Evolutionary conservation across 2,329 filamentous ascomycete species (phyloP).

Genomic region (Mycosphaerella sp.): DNA sequence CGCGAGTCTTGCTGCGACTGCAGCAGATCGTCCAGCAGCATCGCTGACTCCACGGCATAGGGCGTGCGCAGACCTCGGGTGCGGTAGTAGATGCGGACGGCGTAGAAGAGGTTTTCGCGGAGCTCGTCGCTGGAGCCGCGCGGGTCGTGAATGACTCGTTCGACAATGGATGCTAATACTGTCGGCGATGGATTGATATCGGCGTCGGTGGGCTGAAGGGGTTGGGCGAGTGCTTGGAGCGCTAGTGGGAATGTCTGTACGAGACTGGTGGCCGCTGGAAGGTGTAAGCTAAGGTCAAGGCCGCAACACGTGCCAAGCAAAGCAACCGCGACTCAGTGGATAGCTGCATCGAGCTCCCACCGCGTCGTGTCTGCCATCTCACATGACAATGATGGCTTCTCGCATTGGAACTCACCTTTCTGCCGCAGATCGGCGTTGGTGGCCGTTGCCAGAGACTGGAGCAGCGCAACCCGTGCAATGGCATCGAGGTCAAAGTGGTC

Average conservation of each 20-base stretch:
- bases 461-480: slow-evolving; percentile 78
- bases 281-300: slow-evolving; percentile 15
- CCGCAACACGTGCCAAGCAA: slow-evolving; percentile 6
- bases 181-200: slow-evolving; percentile 61
- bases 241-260: slow-evolving; percentile 73
- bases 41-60: slow-evolving; percentile 61
- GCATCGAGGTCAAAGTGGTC: slow-evolving; percentile 93
- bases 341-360: slow-evolving; percentile 2
- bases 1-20: slow-evolving; percentile 51
- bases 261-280: slow-evolving; percentile 78
- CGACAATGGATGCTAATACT: slow-evolving; percentile 73
- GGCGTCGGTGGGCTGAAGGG: slow-evolving; percentile 43
- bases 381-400: too few species aligned
- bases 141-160: slow-evolving; percentile 80
- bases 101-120: slow-evolving; percentile 61
- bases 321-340: not conserved
- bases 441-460: slow-evolving; percentile 81
- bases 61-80: slow-evolving; percentile 60
- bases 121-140: slow-evolving; percentile 75
- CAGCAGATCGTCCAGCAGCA: slow-evolving; percentile 63
- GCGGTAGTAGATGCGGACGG: slow-evolving; percentile 63
- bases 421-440: slow-evolving; percentile 74
- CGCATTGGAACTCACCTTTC: slow-evolving; percentile 58
- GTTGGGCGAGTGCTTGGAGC: slow-evolving; percentile 60
- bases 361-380: not conserved